Percentiles rank a stretch among this genome's conserved stretches.
Evolutionary conservation across 179 eudicot genomes (phyloP).

Genomic region (Gypsophila paniculata): DNA sequence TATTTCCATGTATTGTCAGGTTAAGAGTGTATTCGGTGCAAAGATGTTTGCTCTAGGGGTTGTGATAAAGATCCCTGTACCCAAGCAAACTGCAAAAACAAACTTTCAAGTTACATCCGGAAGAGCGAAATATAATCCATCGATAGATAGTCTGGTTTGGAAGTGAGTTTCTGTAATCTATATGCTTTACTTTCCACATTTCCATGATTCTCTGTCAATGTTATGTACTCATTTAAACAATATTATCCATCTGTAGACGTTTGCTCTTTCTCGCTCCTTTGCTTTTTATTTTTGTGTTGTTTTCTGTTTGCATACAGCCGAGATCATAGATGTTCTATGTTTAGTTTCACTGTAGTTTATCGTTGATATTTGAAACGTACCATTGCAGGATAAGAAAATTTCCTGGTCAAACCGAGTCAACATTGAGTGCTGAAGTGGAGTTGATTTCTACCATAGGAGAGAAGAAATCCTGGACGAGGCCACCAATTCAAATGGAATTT

Average conservation of each 20-base stretch:
- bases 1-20: slow-evolving; percentile 39
- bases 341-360: neutral
- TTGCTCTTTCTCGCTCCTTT: too few relatives aligned
- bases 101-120: slow-evolving; percentile 98
- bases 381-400: slow-evolving; percentile 86
- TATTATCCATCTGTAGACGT: too few relatives aligned
- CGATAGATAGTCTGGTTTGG: slow-evolving; percentile 97
- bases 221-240: neutral
- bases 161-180: slow-evolving; percentile 58
- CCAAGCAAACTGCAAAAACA: slow-evolving; percentile 98
- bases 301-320: neutral
- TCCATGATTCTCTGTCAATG: neutral
- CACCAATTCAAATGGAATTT: slow-evolving; percentile 99
- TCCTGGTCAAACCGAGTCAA: slow-evolving; percentile 98
- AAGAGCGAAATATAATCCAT: slow-evolving; percentile 85
- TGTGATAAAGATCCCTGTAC: slow-evolving; percentile 91
- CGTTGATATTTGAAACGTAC: slow-evolving; percentile 4
- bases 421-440: slow-evolving; percentile 98
- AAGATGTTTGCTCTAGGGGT: slow-evolving; percentile 99
- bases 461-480: slow-evolving; percentile 91
- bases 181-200: neutral
- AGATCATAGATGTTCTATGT: neutral
- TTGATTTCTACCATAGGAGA: slow-evolving; percentile 92
- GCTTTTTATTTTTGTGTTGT: neutral
- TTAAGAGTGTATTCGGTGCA: slow-evolving; percentile 96